phyloP scores from a whole-genome alignment of 768 basidiomycete genomes.

The Mycena belliarum region DNA sequence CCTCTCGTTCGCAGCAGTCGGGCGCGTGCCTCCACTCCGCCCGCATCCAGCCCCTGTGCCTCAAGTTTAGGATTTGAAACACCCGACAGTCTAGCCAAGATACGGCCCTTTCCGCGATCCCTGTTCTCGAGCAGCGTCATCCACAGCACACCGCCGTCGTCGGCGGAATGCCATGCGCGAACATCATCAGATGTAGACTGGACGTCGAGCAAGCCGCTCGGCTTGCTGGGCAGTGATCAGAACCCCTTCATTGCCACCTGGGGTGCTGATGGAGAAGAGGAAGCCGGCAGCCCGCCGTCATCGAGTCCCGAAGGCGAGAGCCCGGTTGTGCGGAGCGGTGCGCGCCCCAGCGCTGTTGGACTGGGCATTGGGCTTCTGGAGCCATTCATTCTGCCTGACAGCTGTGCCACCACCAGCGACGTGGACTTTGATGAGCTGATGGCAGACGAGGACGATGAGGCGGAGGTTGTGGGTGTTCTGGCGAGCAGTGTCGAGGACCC shows the following conservation, averaged over 20 bases:
- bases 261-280: slow-evolving; percentile 8
- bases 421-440: slow-evolving; percentile 29
- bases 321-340: slow-evolving; percentile 50
- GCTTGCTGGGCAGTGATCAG: slow-evolving; percentile 1
- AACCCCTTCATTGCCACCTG: slow-evolving; percentile 20
- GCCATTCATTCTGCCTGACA: slow-evolving; percentile 50
- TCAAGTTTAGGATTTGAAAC: slow-evolving; percentile 30
- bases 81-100: slow-evolving; percentile 33
- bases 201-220: slow-evolving; percentile 23
- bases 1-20: slow-evolving; percentile 30
- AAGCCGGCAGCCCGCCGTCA: slow-evolving; percentile 27
- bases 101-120: slow-evolving; percentile 41
- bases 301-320: slow-evolving; percentile 46
- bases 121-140: slow-evolving; percentile 32
- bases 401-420: slow-evolving; percentile 34
- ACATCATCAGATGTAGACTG: slow-evolving; percentile 40
- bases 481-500: slow-evolving; percentile 17
- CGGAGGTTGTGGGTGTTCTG: slow-evolving; percentile 22
- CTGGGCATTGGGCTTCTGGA: slow-evolving; percentile 57
- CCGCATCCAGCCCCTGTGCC: slow-evolving; percentile 22
- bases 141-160: slow-evolving; percentile 12
- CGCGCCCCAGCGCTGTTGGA: slow-evolving; percentile 38
- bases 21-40: slow-evolving; percentile 1
- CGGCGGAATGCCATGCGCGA: slow-evolving; percentile 28
- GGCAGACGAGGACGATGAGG: slow-evolving; percentile 33